Percentiles rank a stretch among this genome's conserved stretches.
These are phyloP conservation scores for Trichoderma semiorbis DNA, from an alignment of 2,329 filamentous ascomycete genomes.

Conservation along the genomic window DNA sequence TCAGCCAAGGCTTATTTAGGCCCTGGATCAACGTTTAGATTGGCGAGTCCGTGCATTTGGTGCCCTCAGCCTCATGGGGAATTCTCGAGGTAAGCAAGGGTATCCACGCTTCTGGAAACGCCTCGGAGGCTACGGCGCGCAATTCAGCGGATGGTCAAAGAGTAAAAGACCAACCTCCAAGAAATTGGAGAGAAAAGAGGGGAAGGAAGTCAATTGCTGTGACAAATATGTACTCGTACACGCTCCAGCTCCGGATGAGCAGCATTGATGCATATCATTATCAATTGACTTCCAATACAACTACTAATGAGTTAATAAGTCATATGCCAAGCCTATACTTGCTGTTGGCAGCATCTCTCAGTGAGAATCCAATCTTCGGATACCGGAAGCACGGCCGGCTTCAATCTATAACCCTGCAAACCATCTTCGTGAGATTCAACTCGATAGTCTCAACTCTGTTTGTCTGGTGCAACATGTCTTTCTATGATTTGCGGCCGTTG, in stretches of 20 bases:
- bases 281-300: neutral
- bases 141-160: neutral
- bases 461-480: neutral
- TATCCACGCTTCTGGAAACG: slow-evolving; percentile 10
- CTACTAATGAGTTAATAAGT: neutral
- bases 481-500: neutral
- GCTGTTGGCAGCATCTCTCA: neutral
- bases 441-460: neutral
- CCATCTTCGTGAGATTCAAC: neutral
- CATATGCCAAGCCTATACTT: neutral
- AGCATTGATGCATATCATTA: neutral
- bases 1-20: slow-evolving; percentile 9
- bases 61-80: slow-evolving; percentile 4
- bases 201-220: neutral
- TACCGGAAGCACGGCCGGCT: neutral
- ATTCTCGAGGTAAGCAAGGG: slow-evolving; percentile 1
- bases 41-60: slow-evolving; percentile 4
- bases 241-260: neutral
- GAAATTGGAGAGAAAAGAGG: neutral
- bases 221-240: neutral
- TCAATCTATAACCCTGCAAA: neutral
- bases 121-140: neutral
- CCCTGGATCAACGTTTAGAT: slow-evolving; percentile 10
- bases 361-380: neutral
- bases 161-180: neutral